These are phyloP conservation scores for Candida manassasensis DNA, from an alignment of 805 yeast species.

Conservation along the genomic window DNA sequence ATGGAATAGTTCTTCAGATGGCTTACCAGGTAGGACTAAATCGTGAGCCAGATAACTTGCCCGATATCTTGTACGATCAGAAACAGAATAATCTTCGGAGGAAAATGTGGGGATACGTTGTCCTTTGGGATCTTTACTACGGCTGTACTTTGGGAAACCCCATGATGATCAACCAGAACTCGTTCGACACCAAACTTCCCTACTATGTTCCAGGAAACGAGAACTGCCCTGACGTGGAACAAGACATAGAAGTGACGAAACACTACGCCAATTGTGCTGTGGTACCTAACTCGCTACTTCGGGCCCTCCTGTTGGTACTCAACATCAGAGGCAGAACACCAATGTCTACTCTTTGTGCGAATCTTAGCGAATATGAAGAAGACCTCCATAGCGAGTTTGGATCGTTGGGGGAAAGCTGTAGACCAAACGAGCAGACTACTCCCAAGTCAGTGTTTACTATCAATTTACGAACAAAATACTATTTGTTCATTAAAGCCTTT, in stretches of 20 bases:
- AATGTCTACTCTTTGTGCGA: slow-evolving; percentile 31
- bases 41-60: slow-evolving; percentile 52
- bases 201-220: slow-evolving; percentile 30
- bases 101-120: slow-evolving; percentile 50
- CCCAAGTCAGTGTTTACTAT: slow-evolving; percentile 9
- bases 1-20: slow-evolving; percentile 59
- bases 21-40: slow-evolving; percentile 63
- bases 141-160: slow-evolving; percentile 31
- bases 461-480: slow-evolving; percentile 21
- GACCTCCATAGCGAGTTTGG: slow-evolving; percentile 28
- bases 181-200: slow-evolving; percentile 27
- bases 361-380: slow-evolving; percentile 33
- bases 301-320: slow-evolving; percentile 19
- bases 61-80: slow-evolving; percentile 18
- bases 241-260: slow-evolving; percentile 1
- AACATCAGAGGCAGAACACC: slow-evolving; percentile 36
- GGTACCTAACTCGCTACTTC: not conserved
- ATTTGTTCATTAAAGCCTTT: slow-evolving; percentile 26
- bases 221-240: slow-evolving; percentile 29
- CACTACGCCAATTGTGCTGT: not conserved
- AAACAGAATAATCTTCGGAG: slow-evolving; percentile 45
- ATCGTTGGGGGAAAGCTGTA: slow-evolving; percentile 15
- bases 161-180: slow-evolving; percentile 21
- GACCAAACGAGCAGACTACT: slow-evolving; percentile 8
- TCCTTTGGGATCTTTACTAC: slow-evolving; percentile 29